Evolutionary conservation across 345 rosid genomes (phyloP).

Genomic region (Conringia planisiliqua): DNA sequence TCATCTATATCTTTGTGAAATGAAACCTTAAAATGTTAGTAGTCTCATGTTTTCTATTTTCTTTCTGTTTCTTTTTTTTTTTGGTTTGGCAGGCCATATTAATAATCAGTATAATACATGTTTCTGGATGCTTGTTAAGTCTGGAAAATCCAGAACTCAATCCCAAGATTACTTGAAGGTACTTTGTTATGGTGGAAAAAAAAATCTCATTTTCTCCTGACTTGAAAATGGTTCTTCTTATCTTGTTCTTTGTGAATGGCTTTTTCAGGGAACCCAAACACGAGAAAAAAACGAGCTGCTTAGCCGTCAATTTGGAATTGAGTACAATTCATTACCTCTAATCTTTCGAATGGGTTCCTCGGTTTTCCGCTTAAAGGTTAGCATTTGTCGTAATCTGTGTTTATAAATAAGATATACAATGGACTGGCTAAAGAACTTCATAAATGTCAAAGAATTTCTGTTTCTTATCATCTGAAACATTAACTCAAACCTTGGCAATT

Average conservation of each 20-base stretch:
- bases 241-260: neutral
- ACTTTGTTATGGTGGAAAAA: neutral
- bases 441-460: neutral
- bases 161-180: slow-evolving; percentile 81
- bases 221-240: slow-evolving; percentile 2
- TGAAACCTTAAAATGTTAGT: neutral
- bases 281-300: slow-evolving; percentile 68
- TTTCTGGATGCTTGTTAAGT: slow-evolving; percentile 90
- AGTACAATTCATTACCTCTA: slow-evolving; percentile 50
- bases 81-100: slow-evolving; percentile 68
- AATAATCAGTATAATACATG: slow-evolving; percentile 95
- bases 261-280: slow-evolving; percentile 70
- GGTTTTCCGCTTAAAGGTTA: slow-evolving; percentile 44
- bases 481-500: neutral
- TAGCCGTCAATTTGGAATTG: slow-evolving; percentile 52
- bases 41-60: neutral
- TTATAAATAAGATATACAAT: neutral
- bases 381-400: slow-evolving; percentile 1
- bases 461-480: neutral
- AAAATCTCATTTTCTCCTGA: neutral
- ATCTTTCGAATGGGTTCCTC: slow-evolving; percentile 84
- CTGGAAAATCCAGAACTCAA: slow-evolving; percentile 72
- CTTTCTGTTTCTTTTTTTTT: neutral
- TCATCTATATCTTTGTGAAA: neutral
- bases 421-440: neutral